Percentiles rank a stretch among this genome's conserved stretches.
Evolutionary conservation across 2,329 filamentous ascomycete species (phyloP).

Genomic region (Neonectria faginata): DNA sequence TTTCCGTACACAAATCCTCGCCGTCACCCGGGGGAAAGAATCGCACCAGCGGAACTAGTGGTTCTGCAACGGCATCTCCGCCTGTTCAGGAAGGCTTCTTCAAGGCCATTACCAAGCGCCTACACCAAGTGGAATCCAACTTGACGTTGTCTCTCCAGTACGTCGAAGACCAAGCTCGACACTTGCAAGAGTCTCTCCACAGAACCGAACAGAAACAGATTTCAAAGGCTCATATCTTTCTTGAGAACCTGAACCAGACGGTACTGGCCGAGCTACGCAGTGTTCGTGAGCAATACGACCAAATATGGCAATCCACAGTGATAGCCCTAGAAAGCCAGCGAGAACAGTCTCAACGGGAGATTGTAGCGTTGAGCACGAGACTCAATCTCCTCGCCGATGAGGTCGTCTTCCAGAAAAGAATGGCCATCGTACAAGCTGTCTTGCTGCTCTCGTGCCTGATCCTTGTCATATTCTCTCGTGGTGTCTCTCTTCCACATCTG

Average conservation of each 20-base stretch:
- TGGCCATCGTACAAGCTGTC: conserved; percentile 91
- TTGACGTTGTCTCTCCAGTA: conserved; percentile 94
- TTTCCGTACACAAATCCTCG: conserved; percentile 30
- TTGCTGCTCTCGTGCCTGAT: conserved; percentile 88
- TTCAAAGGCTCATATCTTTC: conserved; percentile 82
- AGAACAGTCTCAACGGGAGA: conserved; percentile 84
- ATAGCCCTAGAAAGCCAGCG: conserved; percentile 91
- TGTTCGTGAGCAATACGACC: conserved; percentile 89
- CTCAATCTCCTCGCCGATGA: conserved; percentile 95
- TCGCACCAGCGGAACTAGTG: conserved; percentile 45
- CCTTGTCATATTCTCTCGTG: conserved; percentile 83
- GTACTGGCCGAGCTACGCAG: conserved; percentile 83
- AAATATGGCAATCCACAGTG: conserved; percentile 95
- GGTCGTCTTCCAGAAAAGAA: conserved; percentile 85
- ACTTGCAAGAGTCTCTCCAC: conserved; percentile 86
- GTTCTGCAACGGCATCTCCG: conserved; percentile 63
- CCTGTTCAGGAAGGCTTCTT: conserved; percentile 98
- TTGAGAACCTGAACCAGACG: conserved; percentile 87
- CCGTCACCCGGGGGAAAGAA: conserved; percentile 42
- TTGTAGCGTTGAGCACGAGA: conserved; percentile 82
- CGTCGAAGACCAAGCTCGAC: conserved; percentile 94
- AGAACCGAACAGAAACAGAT: conserved; percentile 90
- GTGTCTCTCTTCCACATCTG: conserved; percentile 54
- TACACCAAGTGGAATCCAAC: conserved; percentile 91
- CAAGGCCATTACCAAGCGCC: conserved; percentile 92